Evolutionary conservation across 2,329 filamentous ascomycete genomes (phyloP).

Genomic region (Nannizzia gypsea): DNA sequence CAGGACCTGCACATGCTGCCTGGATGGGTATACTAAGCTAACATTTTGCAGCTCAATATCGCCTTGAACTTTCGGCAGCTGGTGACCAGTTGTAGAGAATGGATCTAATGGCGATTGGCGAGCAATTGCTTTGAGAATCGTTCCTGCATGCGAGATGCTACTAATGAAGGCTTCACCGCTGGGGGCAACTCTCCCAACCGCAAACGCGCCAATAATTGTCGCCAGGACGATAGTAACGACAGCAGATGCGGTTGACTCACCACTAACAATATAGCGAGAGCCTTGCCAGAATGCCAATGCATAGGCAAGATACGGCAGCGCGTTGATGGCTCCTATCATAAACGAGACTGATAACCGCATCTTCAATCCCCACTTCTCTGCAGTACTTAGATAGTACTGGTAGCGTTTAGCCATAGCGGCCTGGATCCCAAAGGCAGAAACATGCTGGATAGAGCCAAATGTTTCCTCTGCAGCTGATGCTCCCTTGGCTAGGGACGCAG

Average conservation of each 20-base stretch:
- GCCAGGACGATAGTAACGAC: constrained; percentile 44
- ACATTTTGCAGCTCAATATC: constrained; percentile 27
- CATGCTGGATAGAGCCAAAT: constrained; percentile 45
- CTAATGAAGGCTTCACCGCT: constrained; percentile 43
- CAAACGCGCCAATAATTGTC: constrained; percentile 38
- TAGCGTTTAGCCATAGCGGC: constrained; percentile 47
- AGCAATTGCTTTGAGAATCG: constrained; percentile 4
- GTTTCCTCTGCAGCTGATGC: constrained; percentile 49
- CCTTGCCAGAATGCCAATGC: constrained; percentile 55
- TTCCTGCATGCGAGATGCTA: constrained; percentile 34
- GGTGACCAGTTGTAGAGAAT: constrained; percentile 19
- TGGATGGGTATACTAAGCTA: constrained; percentile 38
- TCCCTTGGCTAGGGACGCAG: constrained; percentile 42
- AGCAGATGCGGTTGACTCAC: constrained; percentile 42
- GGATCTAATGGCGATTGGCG: constrained; percentile 33
- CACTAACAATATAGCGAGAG: constrained; percentile 41
- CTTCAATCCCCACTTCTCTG: constrained; percentile 42
- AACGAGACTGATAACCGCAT: constrained; percentile 45
- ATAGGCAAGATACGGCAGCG: constrained; percentile 53
- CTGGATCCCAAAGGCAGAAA: constrained; percentile 49
- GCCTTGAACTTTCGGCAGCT: constrained; percentile 21
- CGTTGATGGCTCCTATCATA: constrained; percentile 49
- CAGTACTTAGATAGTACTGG: constrained; percentile 35
- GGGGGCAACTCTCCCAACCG: constrained; percentile 47
- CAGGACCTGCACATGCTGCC: constrained; percentile 22